phyloP scores from a whole-genome alignment of 2,329 filamentous ascomycete species.

The Xylaria sp. region DNA sequence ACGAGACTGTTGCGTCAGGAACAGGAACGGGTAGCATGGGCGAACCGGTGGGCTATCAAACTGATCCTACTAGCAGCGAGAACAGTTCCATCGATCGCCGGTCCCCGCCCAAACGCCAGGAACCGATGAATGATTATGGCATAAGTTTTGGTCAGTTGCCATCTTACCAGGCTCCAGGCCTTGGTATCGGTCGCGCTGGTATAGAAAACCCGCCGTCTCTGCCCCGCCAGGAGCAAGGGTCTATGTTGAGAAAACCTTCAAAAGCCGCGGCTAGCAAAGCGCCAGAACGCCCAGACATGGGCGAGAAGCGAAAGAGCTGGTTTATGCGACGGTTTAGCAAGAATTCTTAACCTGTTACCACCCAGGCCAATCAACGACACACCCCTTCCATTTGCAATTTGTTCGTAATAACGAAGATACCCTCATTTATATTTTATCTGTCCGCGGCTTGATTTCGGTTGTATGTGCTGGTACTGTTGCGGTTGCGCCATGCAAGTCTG shows the following conservation, averaged over 20 bases:
- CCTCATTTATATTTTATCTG: constrained; percentile 27
- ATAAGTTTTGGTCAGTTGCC: constrained; percentile 64
- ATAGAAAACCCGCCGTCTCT: constrained; percentile 46
- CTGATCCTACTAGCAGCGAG: constrained; percentile 87
- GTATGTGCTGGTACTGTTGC: constrained; percentile 12
- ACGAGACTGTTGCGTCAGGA: constrained; percentile 86
- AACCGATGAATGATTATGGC: constrained; percentile 72
- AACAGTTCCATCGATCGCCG: constrained; percentile 89
- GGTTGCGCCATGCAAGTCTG: constrained; percentile 7
- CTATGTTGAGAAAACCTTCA: constrained; percentile 46
- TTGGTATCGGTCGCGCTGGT: constrained; percentile 45
- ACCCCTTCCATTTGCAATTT: constrained; percentile 34
- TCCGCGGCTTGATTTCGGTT: constrained; percentile 6
- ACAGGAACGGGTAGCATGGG: constrained; percentile 75
- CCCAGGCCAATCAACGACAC: constrained; percentile 16
- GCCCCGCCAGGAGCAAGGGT: constrained; percentile 50
- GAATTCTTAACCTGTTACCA: constrained; percentile 50
- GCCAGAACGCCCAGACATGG: constrained; percentile 49
- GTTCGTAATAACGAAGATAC: constrained; percentile 40
- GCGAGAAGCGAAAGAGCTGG: constrained; percentile 90
- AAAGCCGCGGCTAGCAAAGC: constrained; percentile 41
- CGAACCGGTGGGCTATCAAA: constrained; percentile 82
- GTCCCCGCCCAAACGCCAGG: constrained; percentile 64
- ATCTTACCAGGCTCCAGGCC: constrained; percentile 56
- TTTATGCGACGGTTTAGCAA: constrained; percentile 85